Evolutionary conservation across 2,329 filamentous ascomycete genomes (phyloP).

Genomic region (Alternaria sp.): DNA sequence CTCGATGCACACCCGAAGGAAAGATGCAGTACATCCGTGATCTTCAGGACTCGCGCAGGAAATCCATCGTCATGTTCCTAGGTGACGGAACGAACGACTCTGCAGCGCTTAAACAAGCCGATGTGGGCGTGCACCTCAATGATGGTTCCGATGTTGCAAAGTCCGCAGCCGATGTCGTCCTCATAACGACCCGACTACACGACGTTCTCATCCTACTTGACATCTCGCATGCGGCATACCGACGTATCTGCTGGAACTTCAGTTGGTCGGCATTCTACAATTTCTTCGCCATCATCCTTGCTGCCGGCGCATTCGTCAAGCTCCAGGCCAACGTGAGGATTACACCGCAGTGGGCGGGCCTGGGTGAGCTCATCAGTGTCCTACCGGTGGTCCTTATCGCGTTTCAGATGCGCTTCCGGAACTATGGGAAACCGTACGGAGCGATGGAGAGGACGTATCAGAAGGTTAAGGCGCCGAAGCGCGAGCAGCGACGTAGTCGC

Average conservation of each 20-base stretch:
- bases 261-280: slow-evolving; percentile 75
- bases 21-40: slow-evolving; percentile 61
- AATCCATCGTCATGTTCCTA: slow-evolving; percentile 66
- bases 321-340: slow-evolving; percentile 52
- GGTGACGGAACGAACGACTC: slow-evolving; percentile 85
- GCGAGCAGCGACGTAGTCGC: not conserved
- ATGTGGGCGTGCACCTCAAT: slow-evolving; percentile 73
- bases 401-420: slow-evolving; percentile 53
- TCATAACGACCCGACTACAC: slow-evolving; percentile 63
- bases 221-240: slow-evolving; percentile 53
- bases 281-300: slow-evolving; percentile 69
- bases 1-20: slow-evolving; percentile 58
- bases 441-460: slow-evolving; percentile 20
- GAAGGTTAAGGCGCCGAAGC: slow-evolving; percentile 7
- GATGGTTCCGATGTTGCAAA: slow-evolving; percentile 66
- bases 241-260: slow-evolving; percentile 67
- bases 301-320: slow-evolving; percentile 61
- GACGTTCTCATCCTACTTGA: slow-evolving; percentile 66
- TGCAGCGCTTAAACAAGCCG: slow-evolving; percentile 71
- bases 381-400: slow-evolving; percentile 70
- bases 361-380: slow-evolving; percentile 77
- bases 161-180: slow-evolving; percentile 71
- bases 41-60: slow-evolving; percentile 26
- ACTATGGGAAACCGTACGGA: slow-evolving; percentile 31
- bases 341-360: slow-evolving; percentile 68